These are phyloP conservation scores for Termitomyces bulborhizus DNA, from an alignment of 768 basidiomycete species.

Conservation along the genomic window DNA sequence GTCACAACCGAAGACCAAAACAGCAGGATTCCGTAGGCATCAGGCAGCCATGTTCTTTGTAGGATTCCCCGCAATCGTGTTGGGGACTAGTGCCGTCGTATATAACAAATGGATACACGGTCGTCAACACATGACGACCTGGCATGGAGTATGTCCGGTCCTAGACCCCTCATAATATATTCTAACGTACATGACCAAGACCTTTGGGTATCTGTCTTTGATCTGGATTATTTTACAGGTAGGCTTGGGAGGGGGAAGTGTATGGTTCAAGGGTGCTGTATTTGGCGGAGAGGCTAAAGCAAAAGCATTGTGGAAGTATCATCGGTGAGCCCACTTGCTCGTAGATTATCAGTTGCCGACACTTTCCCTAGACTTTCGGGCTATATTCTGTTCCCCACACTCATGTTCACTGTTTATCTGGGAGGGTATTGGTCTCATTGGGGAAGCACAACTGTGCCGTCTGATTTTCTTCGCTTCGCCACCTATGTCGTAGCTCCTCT, in stretches of 20 bases:
- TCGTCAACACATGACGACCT: slow-evolving; percentile 57
- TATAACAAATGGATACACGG: slow-evolving; percentile 51
- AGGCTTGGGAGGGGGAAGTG: slow-evolving; percentile 63
- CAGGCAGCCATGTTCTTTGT: slow-evolving; percentile 52
- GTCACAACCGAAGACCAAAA: slow-evolving; percentile 56
- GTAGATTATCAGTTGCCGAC: neutral
- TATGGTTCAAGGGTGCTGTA: slow-evolving; percentile 64
- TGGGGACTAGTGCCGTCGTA: slow-evolving; percentile 58
- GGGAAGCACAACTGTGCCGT: slow-evolving; percentile 32
- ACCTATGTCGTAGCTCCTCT: slow-evolving; percentile 53
- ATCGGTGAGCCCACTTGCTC: slow-evolving; percentile 40
- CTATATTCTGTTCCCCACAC: slow-evolving; percentile 56
- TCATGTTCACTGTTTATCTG: slow-evolving; percentile 59
- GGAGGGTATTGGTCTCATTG: slow-evolving; percentile 69
- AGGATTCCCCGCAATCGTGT: slow-evolving; percentile 49
- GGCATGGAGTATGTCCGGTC: slow-evolving; percentile 59
- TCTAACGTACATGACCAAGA: slow-evolving; percentile 27
- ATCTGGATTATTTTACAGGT: slow-evolving; percentile 59
- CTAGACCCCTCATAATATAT: neutral
- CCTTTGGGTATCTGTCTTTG: slow-evolving; percentile 57
- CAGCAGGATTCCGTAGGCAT: slow-evolving; percentile 63
- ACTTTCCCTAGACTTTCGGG: slow-evolving; percentile 52
- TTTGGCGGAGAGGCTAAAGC: slow-evolving; percentile 72
- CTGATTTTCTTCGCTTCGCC: slow-evolving; percentile 37
- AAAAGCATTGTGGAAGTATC: slow-evolving; percentile 79